Evolutionary conservation across 306 rosid species (phyloP).

Genomic region (Rosa rugosa): DNA sequence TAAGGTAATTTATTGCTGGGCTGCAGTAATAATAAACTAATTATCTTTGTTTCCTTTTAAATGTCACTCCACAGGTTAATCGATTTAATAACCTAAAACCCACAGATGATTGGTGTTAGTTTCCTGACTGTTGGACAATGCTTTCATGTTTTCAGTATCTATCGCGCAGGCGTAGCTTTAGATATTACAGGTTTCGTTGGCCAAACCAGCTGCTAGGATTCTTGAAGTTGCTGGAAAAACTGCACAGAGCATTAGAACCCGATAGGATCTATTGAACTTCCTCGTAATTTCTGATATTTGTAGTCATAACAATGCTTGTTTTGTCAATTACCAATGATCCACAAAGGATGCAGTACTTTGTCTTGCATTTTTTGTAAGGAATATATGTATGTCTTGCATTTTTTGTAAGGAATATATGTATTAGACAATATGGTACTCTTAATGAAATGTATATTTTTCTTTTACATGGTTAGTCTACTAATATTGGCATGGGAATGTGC

Average conservation of each 20-base stretch:
- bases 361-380: too few species aligned
- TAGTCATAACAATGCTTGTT: too few species aligned
- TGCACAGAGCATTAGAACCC: constrained; percentile 82
- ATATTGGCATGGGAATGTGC: too few species aligned
- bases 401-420: too few species aligned
- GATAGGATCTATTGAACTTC: constrained; percentile 48
- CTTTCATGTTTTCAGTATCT: constrained; percentile 23
- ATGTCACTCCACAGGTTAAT: neutral
- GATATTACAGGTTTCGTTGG: constrained; percentile 86
- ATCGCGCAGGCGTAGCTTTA: constrained; percentile 72
- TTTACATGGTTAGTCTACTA: too few species aligned
- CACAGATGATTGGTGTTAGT: constrained; percentile 3
- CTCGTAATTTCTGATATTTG: too few species aligned
- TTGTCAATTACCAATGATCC: too few species aligned
- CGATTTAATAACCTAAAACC: neutral
- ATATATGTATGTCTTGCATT: too few species aligned
- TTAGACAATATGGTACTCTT: too few species aligned
- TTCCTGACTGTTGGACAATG: constrained; percentile 13
- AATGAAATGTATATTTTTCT: too few species aligned
- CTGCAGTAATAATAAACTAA: constrained; percentile 11
- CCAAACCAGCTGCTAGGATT: constrained; percentile 94
- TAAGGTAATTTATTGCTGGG: constrained; percentile 52
- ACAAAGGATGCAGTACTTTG: too few species aligned
- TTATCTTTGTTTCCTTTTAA: neutral
- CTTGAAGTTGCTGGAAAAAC: constrained; percentile 96